A percentile compares a stretch with the other conserved stretches of the same genome.
Evolutionary conservation across 306 rosid species (phyloP).

Genomic region (Lathyrus tuberosus): DNA sequence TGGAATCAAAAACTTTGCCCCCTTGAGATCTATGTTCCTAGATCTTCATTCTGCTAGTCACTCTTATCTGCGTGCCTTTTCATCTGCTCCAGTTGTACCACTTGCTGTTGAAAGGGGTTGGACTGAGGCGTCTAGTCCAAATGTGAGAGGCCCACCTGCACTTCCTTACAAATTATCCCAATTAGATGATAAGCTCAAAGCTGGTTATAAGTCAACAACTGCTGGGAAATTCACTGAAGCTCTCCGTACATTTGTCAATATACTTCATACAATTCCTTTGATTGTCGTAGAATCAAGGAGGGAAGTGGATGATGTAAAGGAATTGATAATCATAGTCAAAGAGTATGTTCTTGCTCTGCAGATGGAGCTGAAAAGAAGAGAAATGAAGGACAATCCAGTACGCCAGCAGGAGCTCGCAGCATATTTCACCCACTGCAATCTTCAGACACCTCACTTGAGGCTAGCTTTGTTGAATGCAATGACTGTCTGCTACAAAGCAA

Average conservation of each 20-base stretch:
- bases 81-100: conserved; percentile 73
- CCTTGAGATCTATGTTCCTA: conserved; percentile 74
- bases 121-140: conserved; percentile 75
- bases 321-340: conserved; percentile 71
- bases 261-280: conserved; percentile 83
- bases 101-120: conserved; percentile 91
- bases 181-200: conserved; percentile 86
- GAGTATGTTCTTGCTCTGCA: conserved; percentile 83
- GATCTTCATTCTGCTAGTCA: conserved; percentile 84
- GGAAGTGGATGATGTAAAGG: conserved; percentile 95
- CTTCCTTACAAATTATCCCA: conserved; percentile 74
- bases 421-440: conserved; percentile 95
- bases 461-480: conserved; percentile 78
- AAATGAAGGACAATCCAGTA: conserved; percentile 60
- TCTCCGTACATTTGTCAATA: conserved; percentile 59
- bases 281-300: conserved; percentile 88
- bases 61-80: conserved; percentile 72
- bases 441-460: conserved; percentile 88
- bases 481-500: conserved; percentile 76
- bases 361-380: conserved; percentile 86
- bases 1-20: conserved; percentile 79
- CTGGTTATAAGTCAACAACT: conserved; percentile 85
- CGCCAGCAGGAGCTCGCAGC: conserved; percentile 96
- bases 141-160: conserved; percentile 80
- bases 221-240: conserved; percentile 81